Evolutionary conservation across 257 asterid species (phyloP).

Genomic region (Orobanche coerulescens): DNA sequence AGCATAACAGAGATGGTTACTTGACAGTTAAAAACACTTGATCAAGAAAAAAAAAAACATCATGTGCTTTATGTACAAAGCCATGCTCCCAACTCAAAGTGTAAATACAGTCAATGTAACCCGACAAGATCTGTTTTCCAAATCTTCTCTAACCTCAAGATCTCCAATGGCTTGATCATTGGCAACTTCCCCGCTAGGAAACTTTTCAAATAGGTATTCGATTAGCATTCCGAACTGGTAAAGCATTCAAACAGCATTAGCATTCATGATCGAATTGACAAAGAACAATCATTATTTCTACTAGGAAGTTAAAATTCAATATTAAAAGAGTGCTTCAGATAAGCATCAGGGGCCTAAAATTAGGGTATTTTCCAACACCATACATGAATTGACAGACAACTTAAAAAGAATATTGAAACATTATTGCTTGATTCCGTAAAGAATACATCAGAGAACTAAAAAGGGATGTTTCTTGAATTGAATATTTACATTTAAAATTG

Average conservation of each 20-base stretch:
- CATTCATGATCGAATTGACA: neutral
- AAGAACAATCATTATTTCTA: neutral
- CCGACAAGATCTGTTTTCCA: slow-evolving; percentile 11
- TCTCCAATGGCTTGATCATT: slow-evolving; percentile 78
- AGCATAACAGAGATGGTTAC: neutral
- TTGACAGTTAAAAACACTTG: neutral
- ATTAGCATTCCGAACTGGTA: slow-evolving; percentile 93
- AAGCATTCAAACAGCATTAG: slow-evolving; percentile 24
- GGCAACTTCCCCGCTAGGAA: slow-evolving; percentile 56
- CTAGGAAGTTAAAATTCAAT: neutral
- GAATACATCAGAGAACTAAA: neutral
- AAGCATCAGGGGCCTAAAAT: neutral
- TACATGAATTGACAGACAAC: slow-evolving; percentile 4
- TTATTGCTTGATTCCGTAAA: neutral
- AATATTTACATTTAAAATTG: slow-evolving; percentile 1
- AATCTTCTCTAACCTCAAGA: slow-evolving; percentile 58
- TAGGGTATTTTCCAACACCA: slow-evolving; percentile 10
- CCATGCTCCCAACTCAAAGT: slow-evolving; percentile 11
- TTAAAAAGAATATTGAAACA: neutral
- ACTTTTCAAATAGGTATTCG: slow-evolving; percentile 63
- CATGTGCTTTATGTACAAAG: neutral
- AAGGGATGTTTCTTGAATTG: neutral
- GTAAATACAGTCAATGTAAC: slow-evolving; percentile 7
- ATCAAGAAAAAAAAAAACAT: neutral
- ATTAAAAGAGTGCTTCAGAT: neutral